phyloP scores from a whole-genome alignment of 371 early-diverging fungal species.

The Entomophthora muscae region DNA sequence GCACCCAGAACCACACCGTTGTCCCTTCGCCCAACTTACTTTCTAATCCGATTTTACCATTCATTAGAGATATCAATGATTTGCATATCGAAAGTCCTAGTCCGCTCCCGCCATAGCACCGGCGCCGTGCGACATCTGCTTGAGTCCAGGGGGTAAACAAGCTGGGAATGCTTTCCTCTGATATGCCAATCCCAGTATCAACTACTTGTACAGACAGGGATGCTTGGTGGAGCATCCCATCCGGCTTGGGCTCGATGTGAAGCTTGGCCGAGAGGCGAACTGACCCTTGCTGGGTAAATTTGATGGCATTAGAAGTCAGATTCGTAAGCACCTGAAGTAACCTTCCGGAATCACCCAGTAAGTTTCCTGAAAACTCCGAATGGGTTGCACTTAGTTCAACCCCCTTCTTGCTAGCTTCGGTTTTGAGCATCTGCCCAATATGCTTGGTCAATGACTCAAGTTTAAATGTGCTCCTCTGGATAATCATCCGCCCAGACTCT shows the following conservation, averaged over 20 bases:
- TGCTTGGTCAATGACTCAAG: background rate
- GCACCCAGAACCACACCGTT: constrained; percentile 20
- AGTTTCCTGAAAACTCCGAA: constrained; percentile 10
- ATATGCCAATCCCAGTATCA: constrained; percentile 44
- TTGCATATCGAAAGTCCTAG: constrained; percentile 35
- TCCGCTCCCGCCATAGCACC: constrained; percentile 29
- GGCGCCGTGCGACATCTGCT: constrained; percentile 33
- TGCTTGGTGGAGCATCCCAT: background rate
- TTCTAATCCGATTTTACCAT: constrained; percentile 23
- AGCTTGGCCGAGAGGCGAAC: background rate
- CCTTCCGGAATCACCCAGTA: constrained; percentile 25
- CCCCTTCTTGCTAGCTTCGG: background rate
- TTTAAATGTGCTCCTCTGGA: background rate
- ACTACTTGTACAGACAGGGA: constrained; percentile 10
- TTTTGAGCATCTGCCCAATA: background rate
- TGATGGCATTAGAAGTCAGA: constrained; percentile 40
- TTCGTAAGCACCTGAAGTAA: constrained; percentile 31
- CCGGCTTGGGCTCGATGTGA: background rate
- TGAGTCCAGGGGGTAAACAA: constrained; percentile 43
- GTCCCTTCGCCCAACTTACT: constrained; percentile 18
- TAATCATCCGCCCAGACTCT: background rate
- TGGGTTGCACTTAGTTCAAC: background rate
- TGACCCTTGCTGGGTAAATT: constrained; percentile 35
- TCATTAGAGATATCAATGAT: constrained; percentile 31
- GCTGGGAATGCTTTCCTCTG: constrained; percentile 24